Evolutionary conservation across 257 asterid species (phyloP).

Genomic region (Misopates orontium): DNA sequence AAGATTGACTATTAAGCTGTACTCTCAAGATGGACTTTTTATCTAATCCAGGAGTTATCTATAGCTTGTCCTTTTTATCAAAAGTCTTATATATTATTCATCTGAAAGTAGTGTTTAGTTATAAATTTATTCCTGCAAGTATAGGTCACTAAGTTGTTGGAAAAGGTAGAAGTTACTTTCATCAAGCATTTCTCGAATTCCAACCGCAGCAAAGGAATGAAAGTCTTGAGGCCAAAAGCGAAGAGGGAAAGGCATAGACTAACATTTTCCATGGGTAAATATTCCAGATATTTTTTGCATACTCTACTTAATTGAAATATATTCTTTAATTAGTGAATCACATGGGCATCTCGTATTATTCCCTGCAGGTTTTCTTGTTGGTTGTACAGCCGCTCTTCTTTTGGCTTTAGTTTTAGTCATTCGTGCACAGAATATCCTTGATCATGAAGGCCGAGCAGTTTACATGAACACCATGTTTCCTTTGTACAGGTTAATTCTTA

Average conservation of each 20-base stretch:
- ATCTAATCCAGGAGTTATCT: too few relatives aligned
- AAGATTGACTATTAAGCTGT: not conserved
- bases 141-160: slow-evolving; percentile 49
- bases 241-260: slow-evolving; percentile 44
- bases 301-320: not conserved
- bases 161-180: slow-evolving; percentile 53
- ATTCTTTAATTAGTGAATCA: not conserved
- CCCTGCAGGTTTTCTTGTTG: slow-evolving; percentile 49
- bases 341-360: not conserved
- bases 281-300: not conserved
- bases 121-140: slow-evolving; percentile 4
- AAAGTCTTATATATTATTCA: not conserved
- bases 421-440: slow-evolving; percentile 38
- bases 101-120: not conserved
- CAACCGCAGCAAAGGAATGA: slow-evolving; percentile 53
- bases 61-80: too few relatives aligned
- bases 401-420: slow-evolving; percentile 39
- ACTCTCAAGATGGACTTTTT: not conserved
- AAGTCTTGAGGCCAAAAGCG: slow-evolving; percentile 42
- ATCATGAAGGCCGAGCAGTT: slow-evolving; percentile 32
- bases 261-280: slow-evolving; percentile 49
- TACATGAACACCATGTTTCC: slow-evolving; percentile 67
- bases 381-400: slow-evolving; percentile 55
- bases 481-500: slow-evolving; percentile 44
- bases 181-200: slow-evolving; percentile 61